Evolutionary conservation across 768 basidiomycete species (phyloP).

Genomic region (Russula vinacea): DNA sequence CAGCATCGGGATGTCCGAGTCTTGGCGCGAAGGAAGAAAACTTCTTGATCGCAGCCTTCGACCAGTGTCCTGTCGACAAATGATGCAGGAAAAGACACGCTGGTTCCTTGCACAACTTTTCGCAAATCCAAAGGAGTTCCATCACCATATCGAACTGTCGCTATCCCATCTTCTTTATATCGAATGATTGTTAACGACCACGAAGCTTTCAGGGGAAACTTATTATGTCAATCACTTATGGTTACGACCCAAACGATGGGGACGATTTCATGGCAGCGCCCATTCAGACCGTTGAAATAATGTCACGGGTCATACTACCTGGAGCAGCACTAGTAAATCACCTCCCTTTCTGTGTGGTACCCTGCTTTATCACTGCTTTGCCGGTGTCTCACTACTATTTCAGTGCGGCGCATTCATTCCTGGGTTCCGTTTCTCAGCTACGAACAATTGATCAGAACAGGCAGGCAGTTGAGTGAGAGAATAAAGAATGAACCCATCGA

Average conservation of each 20-base stretch:
- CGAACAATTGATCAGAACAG: neutral
- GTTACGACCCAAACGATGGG: constrained; percentile 10
- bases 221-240: constrained; percentile 19
- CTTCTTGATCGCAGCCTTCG: constrained; percentile 18
- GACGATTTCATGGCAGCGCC: constrained; percentile 1
- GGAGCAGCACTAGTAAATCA: constrained; percentile 13
- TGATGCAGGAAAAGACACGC: constrained; percentile 14
- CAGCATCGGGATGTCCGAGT: neutral
- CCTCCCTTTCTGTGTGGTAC: constrained; percentile 13
- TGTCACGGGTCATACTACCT: neutral
- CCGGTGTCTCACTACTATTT: neutral
- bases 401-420: neutral
- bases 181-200: neutral
- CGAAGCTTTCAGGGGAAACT: constrained; percentile 14
- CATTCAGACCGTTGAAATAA: neutral
- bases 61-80: neutral
- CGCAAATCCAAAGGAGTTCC: constrained; percentile 1
- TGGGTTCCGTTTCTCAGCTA: neutral
- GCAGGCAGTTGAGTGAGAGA: neutral
- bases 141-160: constrained; percentile 9
- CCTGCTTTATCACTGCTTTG: too few relatives aligned
- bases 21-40: constrained; percentile 10
- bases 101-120: constrained; percentile 9
- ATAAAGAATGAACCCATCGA: neutral
- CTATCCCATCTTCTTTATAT: neutral